A percentile compares a stretch with the other conserved stretches of the same genome.
These are phyloP conservation scores for Fusarium mundagurra DNA, from an alignment of 2,329 filamentous ascomycete genomes.

Conservation along the genomic window DNA sequence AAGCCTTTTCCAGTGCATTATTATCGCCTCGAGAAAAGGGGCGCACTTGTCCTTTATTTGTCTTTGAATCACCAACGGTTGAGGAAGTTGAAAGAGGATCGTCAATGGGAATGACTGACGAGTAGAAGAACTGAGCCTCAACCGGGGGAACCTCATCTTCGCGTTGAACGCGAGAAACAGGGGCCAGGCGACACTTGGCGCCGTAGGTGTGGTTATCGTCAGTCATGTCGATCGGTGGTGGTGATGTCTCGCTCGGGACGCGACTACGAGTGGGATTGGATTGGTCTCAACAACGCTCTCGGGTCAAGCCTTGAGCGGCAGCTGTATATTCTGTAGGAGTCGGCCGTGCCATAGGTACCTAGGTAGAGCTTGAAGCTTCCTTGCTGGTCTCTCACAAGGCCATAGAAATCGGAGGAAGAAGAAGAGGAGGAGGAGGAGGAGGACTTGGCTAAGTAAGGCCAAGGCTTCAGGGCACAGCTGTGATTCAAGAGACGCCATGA, in stretches of 20 bases:
- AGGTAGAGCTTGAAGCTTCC: conserved; percentile 14
- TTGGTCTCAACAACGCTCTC: conserved; percentile 17
- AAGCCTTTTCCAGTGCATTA: conserved; percentile 79
- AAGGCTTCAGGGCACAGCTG: conserved; percentile 19
- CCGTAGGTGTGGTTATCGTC: conserved; percentile 65
- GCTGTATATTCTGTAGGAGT: conserved; percentile 19
- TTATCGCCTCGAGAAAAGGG: conserved; percentile 86
- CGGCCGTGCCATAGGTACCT: conserved; percentile 28
- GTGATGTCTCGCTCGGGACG: neutral
- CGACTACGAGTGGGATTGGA: conserved; percentile 4
- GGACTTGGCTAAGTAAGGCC: neutral
- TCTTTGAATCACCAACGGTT: conserved; percentile 61
- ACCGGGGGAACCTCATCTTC: conserved; percentile 66
- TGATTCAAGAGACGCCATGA: conserved; percentile 29
- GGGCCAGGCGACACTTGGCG: conserved; percentile 66
- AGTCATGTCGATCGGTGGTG: conserved; percentile 29
- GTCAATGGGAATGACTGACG: conserved; percentile 83
- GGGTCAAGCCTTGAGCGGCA: conserved; percentile 24
- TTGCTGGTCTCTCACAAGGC: conserved; percentile 7
- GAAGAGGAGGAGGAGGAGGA: neutral
- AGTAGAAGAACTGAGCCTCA: conserved; percentile 84
- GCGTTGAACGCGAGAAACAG: conserved; percentile 52
- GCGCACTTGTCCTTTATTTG: conserved; percentile 70
- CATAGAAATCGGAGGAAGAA: neutral
- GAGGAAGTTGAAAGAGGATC: conserved; percentile 79